Base-by-base conservation (phyloP, 1,139 yeast genomes). In the Hyphopichia burtonii region DNA sequence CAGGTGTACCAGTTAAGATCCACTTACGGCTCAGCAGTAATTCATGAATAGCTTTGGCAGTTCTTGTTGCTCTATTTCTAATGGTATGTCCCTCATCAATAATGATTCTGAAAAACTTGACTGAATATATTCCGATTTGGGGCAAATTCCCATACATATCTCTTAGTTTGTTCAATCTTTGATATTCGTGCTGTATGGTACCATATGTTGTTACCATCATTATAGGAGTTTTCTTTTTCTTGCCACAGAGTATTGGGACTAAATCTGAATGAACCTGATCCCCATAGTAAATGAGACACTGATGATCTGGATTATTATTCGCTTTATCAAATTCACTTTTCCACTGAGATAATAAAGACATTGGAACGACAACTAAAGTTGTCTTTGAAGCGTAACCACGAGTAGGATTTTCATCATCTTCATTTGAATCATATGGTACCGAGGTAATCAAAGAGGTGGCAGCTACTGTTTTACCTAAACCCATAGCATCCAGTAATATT, bases 401-500 rank as follows among this genome's bases (percentile, higher is more conserved):
- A 28, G 50, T 55, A 17, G 37, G 43, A 15, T 42, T 47, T 16
- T 38, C 38, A 14, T 42, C 46, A 25, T 34, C 20, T 31, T 6
- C 49, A 49, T 27, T 39, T 12, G 28, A 41, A 54, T 83, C 89
- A 39, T 55, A 62, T 0, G 89, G 87, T 8, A 75, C 80, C 0
- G 87, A 74, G 44, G 85, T 80, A 6, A 93, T 70, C 40, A 93
- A 64, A 0, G 97, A 78, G 46, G 89, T 63, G 0, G 96, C 81
- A 0, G 96, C 86, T 17, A 91, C 86, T 0, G 98, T 91, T 57
- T 91, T 91, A 36, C 98, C 98, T 7, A 91, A 71, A 0, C 98
- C 98, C 98, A 91, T 91, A 59, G 91, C 98, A 63, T 91, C 98
- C 0, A 97, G 96, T n/a, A 91, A 66, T 15, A 91, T 87, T 1